Percentiles rank a stretch among this genome's conserved stretches.
These are phyloP conservation scores for Oryza officinalis DNA, from an alignment of 176 grass and related monocot genomes.

Conservation along the genomic window DNA sequence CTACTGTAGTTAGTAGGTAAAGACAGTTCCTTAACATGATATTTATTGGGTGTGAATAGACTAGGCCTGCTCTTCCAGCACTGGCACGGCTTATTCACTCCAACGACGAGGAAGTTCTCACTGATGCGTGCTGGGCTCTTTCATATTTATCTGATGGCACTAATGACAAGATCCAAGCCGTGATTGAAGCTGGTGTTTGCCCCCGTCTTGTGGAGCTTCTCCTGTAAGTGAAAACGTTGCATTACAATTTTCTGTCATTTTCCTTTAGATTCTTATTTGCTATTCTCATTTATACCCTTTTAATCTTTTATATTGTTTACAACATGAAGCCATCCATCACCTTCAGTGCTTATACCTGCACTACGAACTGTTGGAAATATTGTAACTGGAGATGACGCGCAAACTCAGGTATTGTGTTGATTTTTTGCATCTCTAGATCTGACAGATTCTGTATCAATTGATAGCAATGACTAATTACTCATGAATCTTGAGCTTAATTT, in stretches of 20 bases:
- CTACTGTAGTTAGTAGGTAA: background rate
- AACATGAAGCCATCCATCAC: constrained; percentile 91
- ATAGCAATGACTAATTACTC: background rate
- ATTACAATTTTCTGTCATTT: constrained; percentile 1
- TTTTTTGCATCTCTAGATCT: constrained; percentile 12
- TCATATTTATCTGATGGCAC: constrained; percentile 99
- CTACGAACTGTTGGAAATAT: constrained; percentile 97
- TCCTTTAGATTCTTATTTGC: background rate
- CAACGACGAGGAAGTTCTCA: constrained; percentile 96
- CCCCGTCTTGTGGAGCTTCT: constrained; percentile 93
- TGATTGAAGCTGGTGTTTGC: constrained; percentile 92
- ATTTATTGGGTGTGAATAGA: constrained; percentile 50
- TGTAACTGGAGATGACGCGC: constrained; percentile 95
- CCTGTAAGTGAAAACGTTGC: constrained; percentile 51
- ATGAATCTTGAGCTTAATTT: constrained; percentile 12
- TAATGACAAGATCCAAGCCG: constrained; percentile 97
- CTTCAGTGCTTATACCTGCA: constrained; percentile 94
- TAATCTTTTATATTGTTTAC: background rate
- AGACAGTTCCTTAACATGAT: constrained; percentile 1
- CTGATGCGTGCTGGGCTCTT: constrained; percentile 97
- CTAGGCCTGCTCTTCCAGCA: constrained; percentile 92
- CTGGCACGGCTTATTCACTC: constrained; percentile 86
- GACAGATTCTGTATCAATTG: background rate
- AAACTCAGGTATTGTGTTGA: constrained; percentile 60
- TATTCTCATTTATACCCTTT: background rate